Base-by-base conservation (phyloP, 2,329 filamentous ascomycete genomes). In the Aureobasidium subglaciale region DNA sequence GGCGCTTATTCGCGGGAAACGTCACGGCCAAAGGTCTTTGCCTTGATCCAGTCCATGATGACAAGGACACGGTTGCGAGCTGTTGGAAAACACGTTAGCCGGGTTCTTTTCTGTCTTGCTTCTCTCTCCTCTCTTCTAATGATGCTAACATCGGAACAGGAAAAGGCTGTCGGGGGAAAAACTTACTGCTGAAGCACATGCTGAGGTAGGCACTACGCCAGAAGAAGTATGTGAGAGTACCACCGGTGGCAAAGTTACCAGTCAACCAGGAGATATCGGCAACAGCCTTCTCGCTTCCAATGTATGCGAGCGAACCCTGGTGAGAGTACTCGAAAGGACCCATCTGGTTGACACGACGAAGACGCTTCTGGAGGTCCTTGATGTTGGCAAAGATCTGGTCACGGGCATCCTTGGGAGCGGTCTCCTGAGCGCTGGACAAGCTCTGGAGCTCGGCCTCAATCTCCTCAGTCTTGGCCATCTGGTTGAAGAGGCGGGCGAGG, bases 151-250 rank as follows among this genome's bases (percentile, higher is more conserved):
- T 30, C 15, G 16, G 13, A 16, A 40, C 48, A 16, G 30, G 5
- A 34, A 18, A 34, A 18, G 41, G 29, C 5, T 22, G n/a, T 29
- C 13, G 25, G 5, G 46, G 59, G n/a, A 48, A 87, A 25, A 27
- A 50, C 89, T 85, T 82, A 93, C 90, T 91, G 84, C 91, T 97
- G 74, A 99, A 99, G 83, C 92, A 96, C 93, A 99, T 99, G 80
- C 90, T 96, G 72, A 99, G 78, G 74, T 99, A 99, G 55, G 92
- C 93, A 69, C 88, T 95, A 71, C 91, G 83, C 93, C 93, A 99
- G 84, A 99, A 99, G 63, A 96, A 82, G 77, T 95, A 99, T 56
- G 93, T 99, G 74, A 97, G 78, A 58, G 69, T 67, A 70, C 93
- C 93, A 69, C 92, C 93, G 42, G 86, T 89, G 59, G 93, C 92